Base-by-base conservation (phyloP, 2,329 filamentous ascomycete genomes). In the Akanthomyces uredinophilus region DNA sequence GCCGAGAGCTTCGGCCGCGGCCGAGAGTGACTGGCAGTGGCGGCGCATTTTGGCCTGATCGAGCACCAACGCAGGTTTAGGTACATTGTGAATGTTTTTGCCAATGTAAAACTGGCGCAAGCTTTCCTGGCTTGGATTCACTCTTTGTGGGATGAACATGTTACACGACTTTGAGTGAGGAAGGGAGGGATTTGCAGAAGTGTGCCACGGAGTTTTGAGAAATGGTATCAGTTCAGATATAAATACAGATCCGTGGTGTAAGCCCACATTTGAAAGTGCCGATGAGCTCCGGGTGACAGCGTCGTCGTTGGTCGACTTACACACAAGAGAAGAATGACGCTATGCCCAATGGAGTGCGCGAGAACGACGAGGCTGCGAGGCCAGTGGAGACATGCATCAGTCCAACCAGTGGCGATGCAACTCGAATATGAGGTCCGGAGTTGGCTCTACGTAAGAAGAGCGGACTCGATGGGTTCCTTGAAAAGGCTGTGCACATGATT, bases 21-120 rank as follows among this genome's bases (percentile, higher is more conserved):
- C 68, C 0, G 85, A 76, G 80, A 89, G 86, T 1, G 81, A 75
- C 16, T 75, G 66, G 68, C 86, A 89, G 63, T 89, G 86, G 4
- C 78, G 72, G 4, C 72, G 71, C 3, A 86, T 74, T 3, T 83
- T 79, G 1, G 82, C 79, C 14, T 74, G 69, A 64, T 89, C 85
- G 0, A 89, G 69, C 4, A 88, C 73, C 0, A 79, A 77, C 0
- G 83, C 81, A 0, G 87, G 87, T 3, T 82, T 82, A 7, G 81
- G 80, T 0, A 87, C 65, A 5, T 70, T 57, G 0, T 62, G 13
- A 0, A 72, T 65, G n/a, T 49, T 50, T 14, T 67, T 71, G 4
- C 71, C 70, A 0, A 73, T 41, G 5, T 73, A 73, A 1, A 68
- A 70, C 4, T 65, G n/a, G 1, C 64, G 58, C 3, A 73, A 44